These are phyloP conservation scores for Chenopodium album DNA, from an alignment of 148 eudicot species.

Conservation along the genomic window DNA sequence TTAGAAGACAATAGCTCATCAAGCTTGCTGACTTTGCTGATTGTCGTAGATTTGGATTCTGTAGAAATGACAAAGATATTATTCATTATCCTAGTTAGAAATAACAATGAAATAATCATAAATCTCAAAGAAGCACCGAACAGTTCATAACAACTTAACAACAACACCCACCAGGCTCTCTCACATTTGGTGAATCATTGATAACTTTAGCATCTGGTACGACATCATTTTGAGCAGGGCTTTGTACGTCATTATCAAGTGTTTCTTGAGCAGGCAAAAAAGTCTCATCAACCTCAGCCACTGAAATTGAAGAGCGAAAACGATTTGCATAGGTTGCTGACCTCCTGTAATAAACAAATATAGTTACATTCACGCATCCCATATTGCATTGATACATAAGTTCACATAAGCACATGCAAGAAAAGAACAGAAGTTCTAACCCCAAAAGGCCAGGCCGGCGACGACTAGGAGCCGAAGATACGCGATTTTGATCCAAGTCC, in stretches of 20 bases:
- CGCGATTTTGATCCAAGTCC: constrained; percentile 31
- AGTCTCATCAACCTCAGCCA: constrained; percentile 33
- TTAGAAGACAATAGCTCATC: constrained; percentile 47
- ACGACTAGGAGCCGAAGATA: constrained; percentile 29
- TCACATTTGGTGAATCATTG: constrained; percentile 24
- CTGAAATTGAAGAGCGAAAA: constrained; percentile 28
- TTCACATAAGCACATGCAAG: constrained; percentile 6
- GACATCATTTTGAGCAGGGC: constrained; percentile 26
- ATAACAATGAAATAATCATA: neutral
- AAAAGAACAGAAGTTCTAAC: constrained; percentile 34
- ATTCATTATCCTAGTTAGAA: constrained; percentile 16
- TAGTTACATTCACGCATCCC: neutral
- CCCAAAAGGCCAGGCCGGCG: constrained; percentile 61
- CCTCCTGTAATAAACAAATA: constrained; percentile 41
- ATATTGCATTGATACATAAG: neutral
- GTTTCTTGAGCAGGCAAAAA: constrained; percentile 47
- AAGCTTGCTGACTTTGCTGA: constrained; percentile 29
- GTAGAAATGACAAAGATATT: constrained; percentile 17
- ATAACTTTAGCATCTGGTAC: constrained; percentile 31
- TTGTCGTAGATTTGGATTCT: constrained; percentile 35
- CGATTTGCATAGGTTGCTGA: constrained; percentile 49
- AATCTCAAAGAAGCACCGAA: neutral
- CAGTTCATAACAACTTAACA: neutral
- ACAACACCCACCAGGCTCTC: constrained; percentile 41
- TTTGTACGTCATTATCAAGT: constrained; percentile 24